Percentiles rank a stretch among this genome's conserved stretches.
These are phyloP conservation scores for Themeda triandra DNA, from an alignment of 176 grass and related monocot genomes.

Conservation along the genomic window DNA sequence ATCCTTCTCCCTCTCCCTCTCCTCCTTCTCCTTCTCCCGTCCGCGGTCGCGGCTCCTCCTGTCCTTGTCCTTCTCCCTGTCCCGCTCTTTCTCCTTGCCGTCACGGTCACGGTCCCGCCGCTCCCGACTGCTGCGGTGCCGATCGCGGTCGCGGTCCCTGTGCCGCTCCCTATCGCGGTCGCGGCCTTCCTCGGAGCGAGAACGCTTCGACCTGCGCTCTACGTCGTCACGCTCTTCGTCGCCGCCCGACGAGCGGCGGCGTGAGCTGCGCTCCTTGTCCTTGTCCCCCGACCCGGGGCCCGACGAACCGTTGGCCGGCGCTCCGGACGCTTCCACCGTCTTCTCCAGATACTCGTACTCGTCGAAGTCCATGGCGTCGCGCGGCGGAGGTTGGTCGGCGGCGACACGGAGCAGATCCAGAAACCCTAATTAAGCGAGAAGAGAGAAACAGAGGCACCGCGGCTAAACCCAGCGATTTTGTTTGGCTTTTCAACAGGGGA, in stretches of 20 bases:
- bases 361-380: constrained; percentile 61
- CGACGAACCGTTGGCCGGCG: constrained; percentile 45
- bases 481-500: neutral
- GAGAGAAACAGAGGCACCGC: neutral
- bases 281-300: constrained; percentile 38
- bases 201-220: constrained; percentile 65
- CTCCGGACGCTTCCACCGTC: constrained; percentile 56
- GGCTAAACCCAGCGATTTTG: constrained; percentile 14
- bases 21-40: constrained; percentile 31
- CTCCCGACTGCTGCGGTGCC: constrained; percentile 54
- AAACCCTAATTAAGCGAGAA: constrained; percentile 40
- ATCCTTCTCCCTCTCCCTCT: constrained; percentile 38
- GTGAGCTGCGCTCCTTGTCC: constrained; percentile 67
- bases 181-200: constrained; percentile 55
- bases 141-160: constrained; percentile 40
- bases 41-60: constrained; percentile 45
- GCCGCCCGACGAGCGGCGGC: constrained; percentile 41
- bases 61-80: constrained; percentile 45
- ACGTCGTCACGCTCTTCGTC: constrained; percentile 51
- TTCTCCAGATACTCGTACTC: constrained; percentile 99
- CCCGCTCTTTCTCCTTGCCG: constrained; percentile 39
- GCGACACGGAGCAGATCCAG: neutral
- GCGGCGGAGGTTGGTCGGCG: neutral
- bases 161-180: constrained; percentile 35
- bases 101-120: constrained; percentile 47